Conservation (phyloP, 1,284 basidiomycete genomes). For the Rhodotorula sp. region DNA sequence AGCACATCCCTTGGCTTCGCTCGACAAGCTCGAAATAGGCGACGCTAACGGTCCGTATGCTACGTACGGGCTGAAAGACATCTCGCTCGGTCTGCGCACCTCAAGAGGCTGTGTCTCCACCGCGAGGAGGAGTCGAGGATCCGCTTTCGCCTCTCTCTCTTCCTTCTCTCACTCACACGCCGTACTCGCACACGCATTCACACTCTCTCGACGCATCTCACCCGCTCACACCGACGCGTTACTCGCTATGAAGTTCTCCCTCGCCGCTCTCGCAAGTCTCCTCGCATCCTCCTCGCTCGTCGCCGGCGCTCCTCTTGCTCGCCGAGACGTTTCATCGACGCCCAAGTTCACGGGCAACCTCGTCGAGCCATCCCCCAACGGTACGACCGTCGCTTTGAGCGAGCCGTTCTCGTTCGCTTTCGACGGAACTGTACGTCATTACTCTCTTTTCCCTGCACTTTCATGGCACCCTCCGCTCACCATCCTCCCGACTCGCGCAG, state of each 20-base stretch:
- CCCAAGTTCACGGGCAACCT: background rate
- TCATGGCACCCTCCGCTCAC: too few relatives aligned
- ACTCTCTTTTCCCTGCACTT: too few relatives aligned
- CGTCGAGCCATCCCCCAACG: background rate
- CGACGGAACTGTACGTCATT: background rate
- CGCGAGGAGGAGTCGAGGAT: background rate
- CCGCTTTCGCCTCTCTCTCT: background rate
- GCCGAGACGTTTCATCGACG: too few relatives aligned
- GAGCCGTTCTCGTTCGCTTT: background rate
- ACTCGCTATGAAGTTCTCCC: conserved; percentile 3
- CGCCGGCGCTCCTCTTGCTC: background rate
- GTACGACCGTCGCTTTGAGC: too few relatives aligned
- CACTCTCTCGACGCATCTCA: background rate
- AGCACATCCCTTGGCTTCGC: too few relatives aligned
- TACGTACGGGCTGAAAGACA: too few relatives aligned
- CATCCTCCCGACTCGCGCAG: background rate
- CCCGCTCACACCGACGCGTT: background rate
- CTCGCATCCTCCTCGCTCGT: background rate
- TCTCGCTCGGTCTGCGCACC: background rate
- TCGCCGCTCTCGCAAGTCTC: background rate
- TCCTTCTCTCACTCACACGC: too few relatives aligned
- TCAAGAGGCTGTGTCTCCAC: too few relatives aligned
- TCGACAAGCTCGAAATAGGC: too few relatives aligned
- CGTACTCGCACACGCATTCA: background rate
- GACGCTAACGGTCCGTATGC: too few relatives aligned